A percentile compares a stretch with the other conserved stretches of the same genome.
phyloP scores from a whole-genome alignment of 2,329 filamentous ascomycete species.

The Leptographium flavum region DNA sequence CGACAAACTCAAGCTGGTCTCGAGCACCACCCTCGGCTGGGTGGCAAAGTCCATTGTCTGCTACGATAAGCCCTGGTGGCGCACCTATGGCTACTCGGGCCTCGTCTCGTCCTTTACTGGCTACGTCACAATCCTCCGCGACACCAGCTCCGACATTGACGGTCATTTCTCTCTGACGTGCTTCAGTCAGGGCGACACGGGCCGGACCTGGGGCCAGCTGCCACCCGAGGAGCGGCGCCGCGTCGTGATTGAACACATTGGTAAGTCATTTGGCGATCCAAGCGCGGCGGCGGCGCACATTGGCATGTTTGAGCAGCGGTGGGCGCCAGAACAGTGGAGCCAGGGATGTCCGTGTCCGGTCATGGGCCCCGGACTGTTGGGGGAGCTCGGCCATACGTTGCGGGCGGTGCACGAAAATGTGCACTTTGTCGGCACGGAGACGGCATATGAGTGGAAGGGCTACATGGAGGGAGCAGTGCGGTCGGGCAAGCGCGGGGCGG shows the following conservation, averaged over 20 bases:
- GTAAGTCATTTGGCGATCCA: background rate
- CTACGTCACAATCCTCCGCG: background rate
- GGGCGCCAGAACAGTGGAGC: too few relatives aligned
- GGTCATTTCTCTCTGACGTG: background rate
- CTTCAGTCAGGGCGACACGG: background rate
- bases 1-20: constrained; percentile 21
- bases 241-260: background rate
- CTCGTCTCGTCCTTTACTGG: background rate
- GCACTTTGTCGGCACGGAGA: constrained; percentile 38
- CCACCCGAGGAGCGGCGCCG: background rate
- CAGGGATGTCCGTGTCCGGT: constrained; percentile 1
- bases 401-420: constrained; percentile 20
- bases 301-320: background rate
- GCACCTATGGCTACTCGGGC: constrained; percentile 12
- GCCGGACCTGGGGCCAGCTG: background rate
- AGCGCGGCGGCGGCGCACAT: background rate
- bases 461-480: constrained; percentile 44
- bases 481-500: constrained; percentile 30
- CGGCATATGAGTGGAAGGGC: constrained; percentile 35
- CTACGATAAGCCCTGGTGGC: constrained; percentile 25
- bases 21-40: constrained; percentile 26
- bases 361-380: background rate
- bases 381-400: constrained; percentile 12
- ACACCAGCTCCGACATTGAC: background rate
- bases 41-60: constrained; percentile 35